Evolutionary conservation across 1,284 basidiomycete genomes (phyloP).

Genomic region (Melampsora abietis-canadensis): DNA sequence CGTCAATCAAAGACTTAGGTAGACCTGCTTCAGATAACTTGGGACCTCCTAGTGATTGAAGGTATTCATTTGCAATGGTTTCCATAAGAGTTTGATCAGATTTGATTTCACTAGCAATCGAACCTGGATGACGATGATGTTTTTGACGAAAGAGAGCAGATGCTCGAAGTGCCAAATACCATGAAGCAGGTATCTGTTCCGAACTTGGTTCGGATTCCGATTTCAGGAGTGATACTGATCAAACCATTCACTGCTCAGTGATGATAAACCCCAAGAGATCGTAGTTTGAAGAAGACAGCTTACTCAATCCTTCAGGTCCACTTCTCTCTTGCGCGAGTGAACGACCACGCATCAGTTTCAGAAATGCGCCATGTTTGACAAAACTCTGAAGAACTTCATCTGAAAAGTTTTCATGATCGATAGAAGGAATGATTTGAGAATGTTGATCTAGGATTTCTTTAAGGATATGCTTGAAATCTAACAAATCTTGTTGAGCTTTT

Average conservation of each 20-base stretch:
- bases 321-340: background rate
- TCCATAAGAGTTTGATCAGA: background rate
- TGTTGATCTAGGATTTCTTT: conserved; percentile 37
- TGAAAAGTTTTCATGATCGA: conserved; percentile 55
- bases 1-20: conserved; percentile 57
- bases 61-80: background rate
- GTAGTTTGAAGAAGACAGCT: background rate
- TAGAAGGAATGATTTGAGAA: background rate
- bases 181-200: conserved; percentile 41
- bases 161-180: background rate
- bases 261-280: no score
- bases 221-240: background rate
- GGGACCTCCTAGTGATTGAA: conserved; percentile 15
- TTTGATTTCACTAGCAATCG: background rate
- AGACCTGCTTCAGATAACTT: conserved; percentile 19
- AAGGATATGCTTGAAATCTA: conserved; percentile 56
- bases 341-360: conserved; percentile 64
- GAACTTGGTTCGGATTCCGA: background rate
- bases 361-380: conserved; percentile 81
- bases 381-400: conserved; percentile 68
- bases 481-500: conserved; percentile 68
- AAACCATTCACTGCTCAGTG: background rate
- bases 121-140: conserved; percentile 32
- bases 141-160: conserved; percentile 16
- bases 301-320: background rate